Base-by-base conservation (phyloP, 225 moss, liverwort and hornwort genomes). In the Thuidium tamariscinum region DNA sequence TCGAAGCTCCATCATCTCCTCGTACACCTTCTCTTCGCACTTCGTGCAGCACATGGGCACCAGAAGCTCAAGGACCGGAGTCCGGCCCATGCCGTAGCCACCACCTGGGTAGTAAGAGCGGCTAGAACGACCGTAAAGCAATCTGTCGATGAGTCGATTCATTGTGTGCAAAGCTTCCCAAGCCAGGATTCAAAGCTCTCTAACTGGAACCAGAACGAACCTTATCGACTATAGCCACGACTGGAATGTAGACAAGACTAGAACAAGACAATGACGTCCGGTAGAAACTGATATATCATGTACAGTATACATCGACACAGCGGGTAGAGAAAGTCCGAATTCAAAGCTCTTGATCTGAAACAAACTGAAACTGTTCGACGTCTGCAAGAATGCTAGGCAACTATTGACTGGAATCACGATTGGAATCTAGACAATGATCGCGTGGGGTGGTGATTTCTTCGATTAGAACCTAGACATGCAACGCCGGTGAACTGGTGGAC, bases 1-100 rank as follows among this genome's bases (percentile, higher is more conserved):
- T 10, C 87, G 81, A 6, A 93, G 89, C 57, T 93, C 93, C 88
- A 91, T 82, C 90, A 93, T 87, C 76, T 87, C 88, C 85, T 93
- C 93, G 41, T 90, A 90, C 13, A 86, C 73, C 83, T 90, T 93
- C 89, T 93, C 93, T 77, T 91, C 90, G 49, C 93, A 93, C 88
- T 93, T 91, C 39, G 11, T 1, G 51, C 93, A 93, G 68, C 93
- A 93, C 91, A 93, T 91, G 13, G 93, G 93, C 80, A 93, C 93
- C 48, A 88, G 49, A 11, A 93, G 87, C 81, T 93, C 93, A 55
- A 91, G 79, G 32, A 69, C 89, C 1, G 89, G 88, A 22, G 85
- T 29, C 13, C 74, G 59, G 16, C 86, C 86, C 3, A 64, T 18
- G 69, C 83, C 90, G 62, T 88, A 83, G 34, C 88, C 85, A 8